Conservation (phyloP, 768 basidiomycete species). For the Mycena crocata region DNA sequence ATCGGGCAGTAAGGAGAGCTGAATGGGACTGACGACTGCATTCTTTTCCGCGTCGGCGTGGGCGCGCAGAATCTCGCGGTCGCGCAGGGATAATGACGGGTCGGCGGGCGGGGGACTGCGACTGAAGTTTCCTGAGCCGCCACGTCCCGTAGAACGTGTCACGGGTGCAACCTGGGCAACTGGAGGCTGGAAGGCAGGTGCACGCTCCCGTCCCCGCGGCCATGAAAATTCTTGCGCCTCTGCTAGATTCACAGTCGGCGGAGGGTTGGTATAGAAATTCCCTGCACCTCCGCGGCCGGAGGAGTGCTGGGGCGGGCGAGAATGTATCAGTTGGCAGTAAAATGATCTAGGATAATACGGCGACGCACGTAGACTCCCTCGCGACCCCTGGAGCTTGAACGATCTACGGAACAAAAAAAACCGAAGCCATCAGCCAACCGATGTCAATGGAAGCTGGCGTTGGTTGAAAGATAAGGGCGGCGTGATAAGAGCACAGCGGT, state of each 20-base stretch:
- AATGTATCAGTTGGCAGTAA: not conserved
- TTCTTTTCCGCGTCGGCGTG: constrained; percentile 15
- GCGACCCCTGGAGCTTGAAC: constrained; percentile 9
- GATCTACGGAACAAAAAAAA: not conserved
- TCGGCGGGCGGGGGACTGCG: constrained; percentile 9
- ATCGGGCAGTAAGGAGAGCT: not conserved
- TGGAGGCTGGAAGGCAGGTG: constrained; percentile 4
- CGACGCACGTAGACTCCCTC: not conserved
- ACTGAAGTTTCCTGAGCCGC: constrained; percentile 29
- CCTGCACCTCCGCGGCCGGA: constrained; percentile 30
- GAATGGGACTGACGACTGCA: constrained; percentile 6
- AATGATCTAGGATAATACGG: too few species aligned
- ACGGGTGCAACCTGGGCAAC: not conserved
- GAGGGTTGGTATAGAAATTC: not conserved
- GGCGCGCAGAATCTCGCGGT: constrained; percentile 25
- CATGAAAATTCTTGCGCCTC: constrained; percentile 23
- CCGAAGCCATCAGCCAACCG: constrained; percentile 6
- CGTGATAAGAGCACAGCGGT: not conserved
- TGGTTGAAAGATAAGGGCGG: constrained; percentile 16
- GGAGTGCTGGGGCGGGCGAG: constrained; percentile 10
- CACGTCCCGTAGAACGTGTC: constrained; percentile 23
- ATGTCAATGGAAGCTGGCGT: not conserved
- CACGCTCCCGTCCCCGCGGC: constrained; percentile 26
- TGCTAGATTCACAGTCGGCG: not conserved
- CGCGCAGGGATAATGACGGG: constrained; percentile 21